Evolutionary conservation across 2,329 filamentous ascomycete genomes (phyloP).

Genomic region (Colletotrichum tropicale): DNA sequence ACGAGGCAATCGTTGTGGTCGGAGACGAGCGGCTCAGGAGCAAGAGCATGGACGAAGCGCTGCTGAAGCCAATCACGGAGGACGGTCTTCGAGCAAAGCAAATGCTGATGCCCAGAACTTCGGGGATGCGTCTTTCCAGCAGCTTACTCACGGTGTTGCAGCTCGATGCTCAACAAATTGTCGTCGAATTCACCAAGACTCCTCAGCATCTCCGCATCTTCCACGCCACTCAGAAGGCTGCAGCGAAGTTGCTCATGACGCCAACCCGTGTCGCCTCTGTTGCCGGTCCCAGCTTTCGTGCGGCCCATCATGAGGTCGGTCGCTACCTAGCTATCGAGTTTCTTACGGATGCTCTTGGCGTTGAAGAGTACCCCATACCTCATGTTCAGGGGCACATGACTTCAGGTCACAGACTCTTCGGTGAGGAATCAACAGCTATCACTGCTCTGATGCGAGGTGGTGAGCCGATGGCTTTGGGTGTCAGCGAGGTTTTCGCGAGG

Average conservation of each 20-base stretch:
- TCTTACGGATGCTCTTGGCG: slow-evolving; percentile 49
- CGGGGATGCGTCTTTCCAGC: slow-evolving; percentile 44
- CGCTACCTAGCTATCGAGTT: slow-evolving; percentile 57
- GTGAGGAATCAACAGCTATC: slow-evolving; percentile 44
- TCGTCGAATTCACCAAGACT: slow-evolving; percentile 19
- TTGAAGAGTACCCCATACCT: slow-evolving; percentile 50
- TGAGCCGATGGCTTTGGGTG: slow-evolving; percentile 64
- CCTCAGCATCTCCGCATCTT: slow-evolving; percentile 25
- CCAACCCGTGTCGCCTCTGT: slow-evolving; percentile 57
- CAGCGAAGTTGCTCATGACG: slow-evolving; percentile 56
- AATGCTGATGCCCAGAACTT: slow-evolving; percentile 44
- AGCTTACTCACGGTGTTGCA: slow-evolving; percentile 43
- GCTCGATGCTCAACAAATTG: slow-evolving; percentile 31
- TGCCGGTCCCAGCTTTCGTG: slow-evolving; percentile 48
- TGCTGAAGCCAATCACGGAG: slow-evolving; percentile 33
- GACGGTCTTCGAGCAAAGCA: slow-evolving; percentile 48
- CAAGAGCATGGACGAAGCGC: not conserved
- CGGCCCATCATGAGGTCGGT: slow-evolving; percentile 54
- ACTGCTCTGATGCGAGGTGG: slow-evolving; percentile 68
- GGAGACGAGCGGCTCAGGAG: not conserved
- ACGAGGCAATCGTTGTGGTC: not conserved
- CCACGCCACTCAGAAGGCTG: slow-evolving; percentile 48
- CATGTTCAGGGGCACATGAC: slow-evolving; percentile 56
- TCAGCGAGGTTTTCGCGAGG: slow-evolving; percentile 55
- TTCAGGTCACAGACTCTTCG: slow-evolving; percentile 54